Percentiles rank a stretch among this genome's conserved stretches.
phyloP scores from a whole-genome alignment of 495 filamentous ascomycete species.

The Tuber brumale region DNA sequence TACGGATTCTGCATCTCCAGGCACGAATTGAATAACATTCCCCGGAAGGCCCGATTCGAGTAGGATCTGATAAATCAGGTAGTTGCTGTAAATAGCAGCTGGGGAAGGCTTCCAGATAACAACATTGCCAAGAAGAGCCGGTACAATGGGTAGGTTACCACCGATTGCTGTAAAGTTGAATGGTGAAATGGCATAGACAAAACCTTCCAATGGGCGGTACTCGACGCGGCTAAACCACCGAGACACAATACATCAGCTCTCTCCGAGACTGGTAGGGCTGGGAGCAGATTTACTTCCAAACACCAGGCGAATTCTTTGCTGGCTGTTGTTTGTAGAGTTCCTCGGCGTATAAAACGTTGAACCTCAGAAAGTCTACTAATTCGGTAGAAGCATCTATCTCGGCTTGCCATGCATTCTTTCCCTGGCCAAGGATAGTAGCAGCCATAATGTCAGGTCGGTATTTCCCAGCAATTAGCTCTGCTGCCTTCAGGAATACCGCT shows the following conservation, averaged over 20 bases:
- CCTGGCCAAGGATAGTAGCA: constrained; percentile 86
- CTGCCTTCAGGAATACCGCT: constrained; percentile 90
- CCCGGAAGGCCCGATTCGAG: constrained; percentile 76
- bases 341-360: constrained; percentile 83
- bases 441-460: constrained; percentile 93
- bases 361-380: constrained; percentile 81
- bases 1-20: constrained; percentile 67
- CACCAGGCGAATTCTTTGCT: constrained; percentile 62
- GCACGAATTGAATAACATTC: constrained; percentile 76
- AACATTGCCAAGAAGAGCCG: constrained; percentile 76
- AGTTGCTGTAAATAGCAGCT: constrained; percentile 65
- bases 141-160: constrained; percentile 65
- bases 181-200: constrained; percentile 77
- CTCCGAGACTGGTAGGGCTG: background rate
- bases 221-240: constrained; percentile 54
- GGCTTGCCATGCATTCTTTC: constrained; percentile 94
- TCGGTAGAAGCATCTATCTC: constrained; percentile 95
- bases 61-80: constrained; percentile 73
- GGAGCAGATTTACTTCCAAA: constrained; percentile 59
- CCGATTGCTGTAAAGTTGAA: constrained; percentile 90
- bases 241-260: constrained; percentile 6
- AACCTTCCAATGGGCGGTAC: constrained; percentile 77
- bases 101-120: constrained; percentile 87
- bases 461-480: constrained; percentile 78
- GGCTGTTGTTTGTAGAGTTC: constrained; percentile 82